phyloP scores from a whole-genome alignment of 2,329 filamentous ascomycete species.

The Xylariomycetidae sp. region DNA sequence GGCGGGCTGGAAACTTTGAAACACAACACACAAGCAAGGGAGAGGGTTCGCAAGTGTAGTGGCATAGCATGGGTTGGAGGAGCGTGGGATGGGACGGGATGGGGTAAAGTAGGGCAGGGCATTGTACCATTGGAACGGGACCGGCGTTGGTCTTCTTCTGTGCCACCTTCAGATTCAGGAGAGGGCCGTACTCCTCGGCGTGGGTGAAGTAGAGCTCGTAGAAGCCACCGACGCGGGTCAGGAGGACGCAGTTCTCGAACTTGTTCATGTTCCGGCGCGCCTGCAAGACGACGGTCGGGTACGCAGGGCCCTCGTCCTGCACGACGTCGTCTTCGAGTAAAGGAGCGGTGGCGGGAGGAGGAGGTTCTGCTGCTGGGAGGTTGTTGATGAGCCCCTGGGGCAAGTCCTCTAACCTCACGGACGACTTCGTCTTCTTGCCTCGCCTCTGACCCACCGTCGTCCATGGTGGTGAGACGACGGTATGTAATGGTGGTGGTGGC shows the following conservation, averaged over 20 bases:
- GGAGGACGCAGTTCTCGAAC: conserved; percentile 83
- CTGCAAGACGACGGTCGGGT: conserved; percentile 86
- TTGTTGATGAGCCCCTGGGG: conserved; percentile 43
- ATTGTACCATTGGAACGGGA: conserved; percentile 74
- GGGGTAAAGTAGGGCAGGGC: conserved; percentile 3
- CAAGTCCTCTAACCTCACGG: conserved; percentile 51
- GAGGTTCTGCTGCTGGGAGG: too few species aligned
- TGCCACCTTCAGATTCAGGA: conserved; percentile 83
- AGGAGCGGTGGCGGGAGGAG: too few species aligned
- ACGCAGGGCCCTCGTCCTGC: conserved; percentile 46
- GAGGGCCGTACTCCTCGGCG: conserved; percentile 79
- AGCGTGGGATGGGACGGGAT: background rate
- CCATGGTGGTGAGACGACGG: background rate
- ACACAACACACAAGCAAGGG: too few species aligned
- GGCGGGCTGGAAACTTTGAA: background rate
- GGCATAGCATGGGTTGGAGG: too few species aligned
- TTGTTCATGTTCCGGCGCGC: conserved; percentile 84
- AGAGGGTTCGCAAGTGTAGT: too few species aligned
- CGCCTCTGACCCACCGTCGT: conserved; percentile 26
- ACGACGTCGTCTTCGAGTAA: conserved; percentile 25
- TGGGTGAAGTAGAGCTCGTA: conserved; percentile 98
- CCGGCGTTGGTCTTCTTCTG: conserved; percentile 75
- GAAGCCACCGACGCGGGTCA: conserved; percentile 92
- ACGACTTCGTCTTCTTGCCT: conserved; percentile 52
- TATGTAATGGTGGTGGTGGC: background rate